phyloP scores from a whole-genome alignment of 2,329 filamentous ascomycete genomes.

The Curvularia spicifera region DNA sequence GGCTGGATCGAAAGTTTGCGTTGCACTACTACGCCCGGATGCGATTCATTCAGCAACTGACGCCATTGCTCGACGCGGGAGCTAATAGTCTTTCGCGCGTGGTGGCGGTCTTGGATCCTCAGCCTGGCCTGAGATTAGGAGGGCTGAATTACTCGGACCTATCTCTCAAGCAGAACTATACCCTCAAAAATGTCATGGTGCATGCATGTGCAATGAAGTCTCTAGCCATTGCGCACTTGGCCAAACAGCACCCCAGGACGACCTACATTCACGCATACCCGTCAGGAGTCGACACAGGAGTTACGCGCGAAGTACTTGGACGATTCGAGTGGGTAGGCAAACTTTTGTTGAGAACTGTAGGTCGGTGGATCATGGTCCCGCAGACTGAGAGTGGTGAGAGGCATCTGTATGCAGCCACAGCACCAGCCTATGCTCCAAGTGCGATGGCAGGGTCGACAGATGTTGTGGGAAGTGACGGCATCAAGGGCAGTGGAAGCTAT shows the following conservation, averaged over 20 bases:
- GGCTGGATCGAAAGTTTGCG: conserved; percentile 43
- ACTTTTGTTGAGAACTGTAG: conserved; percentile 6
- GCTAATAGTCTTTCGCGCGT: conserved; percentile 35
- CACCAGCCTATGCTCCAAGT: conserved; percentile 31
- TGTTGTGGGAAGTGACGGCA: conserved; percentile 31
- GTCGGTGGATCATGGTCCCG: conserved; percentile 30
- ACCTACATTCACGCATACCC: conserved; percentile 42
- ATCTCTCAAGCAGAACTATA: conserved; percentile 34
- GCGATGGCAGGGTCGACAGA: conserved; percentile 15
- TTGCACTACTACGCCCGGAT: conserved; percentile 47
- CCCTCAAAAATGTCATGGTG: conserved; percentile 30
- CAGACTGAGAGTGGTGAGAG: conserved; percentile 43
- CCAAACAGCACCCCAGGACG: conserved; percentile 26
- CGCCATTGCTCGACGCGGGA: conserved; percentile 42
- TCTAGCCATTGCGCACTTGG: conserved; percentile 33
- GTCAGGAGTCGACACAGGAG: conserved; percentile 31
- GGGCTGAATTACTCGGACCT: conserved; percentile 36
- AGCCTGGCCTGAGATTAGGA: conserved; percentile 19
- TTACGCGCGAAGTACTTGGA: conserved; percentile 20
- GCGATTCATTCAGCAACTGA: conserved; percentile 49
- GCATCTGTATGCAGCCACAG: conserved; percentile 42
- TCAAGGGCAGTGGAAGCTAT: conserved; percentile 37
- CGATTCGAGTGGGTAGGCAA: conserved; percentile 12
- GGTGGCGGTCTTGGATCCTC: conserved; percentile 40
- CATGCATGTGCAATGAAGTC: conserved; percentile 39